Evolutionary conservation across 2,329 filamentous ascomycete species (phyloP).

Genomic region (Drechslerella dactyloides): DNA sequence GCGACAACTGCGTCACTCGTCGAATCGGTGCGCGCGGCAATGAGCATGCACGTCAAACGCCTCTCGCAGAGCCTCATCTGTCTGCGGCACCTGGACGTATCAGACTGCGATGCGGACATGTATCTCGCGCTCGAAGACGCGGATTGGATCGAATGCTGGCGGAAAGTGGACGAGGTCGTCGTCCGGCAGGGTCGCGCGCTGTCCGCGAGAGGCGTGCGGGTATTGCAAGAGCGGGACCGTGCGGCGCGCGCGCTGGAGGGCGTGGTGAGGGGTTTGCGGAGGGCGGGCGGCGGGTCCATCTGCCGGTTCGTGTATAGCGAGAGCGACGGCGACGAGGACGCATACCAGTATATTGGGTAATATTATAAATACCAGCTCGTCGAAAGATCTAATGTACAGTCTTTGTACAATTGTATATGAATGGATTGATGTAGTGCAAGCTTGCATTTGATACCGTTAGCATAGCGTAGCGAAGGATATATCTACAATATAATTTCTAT

Average conservation of each 20-base stretch:
- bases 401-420: too few species aligned
- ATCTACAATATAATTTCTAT: too few species aligned
- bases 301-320: conserved; percentile 39
- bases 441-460: too few species aligned
- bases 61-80: conserved; percentile 52
- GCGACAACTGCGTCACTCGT: not conserved
- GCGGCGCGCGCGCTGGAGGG: conserved; percentile 24
- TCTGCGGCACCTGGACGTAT: conserved; percentile 53
- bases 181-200: conserved; percentile 47
- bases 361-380: too few species aligned
- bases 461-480: too few species aligned
- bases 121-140: conserved; percentile 44
- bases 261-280: conserved; percentile 16
- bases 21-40: not conserved
- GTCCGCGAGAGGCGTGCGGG: conserved; percentile 25
- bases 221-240: conserved; percentile 19
- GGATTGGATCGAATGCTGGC: conserved; percentile 53
- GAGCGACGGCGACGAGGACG: conserved; percentile 12
- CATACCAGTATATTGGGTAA: not conserved
- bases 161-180: conserved; percentile 52
- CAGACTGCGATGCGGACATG: conserved; percentile 47
- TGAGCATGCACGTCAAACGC: conserved; percentile 36
- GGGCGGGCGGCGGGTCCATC: conserved; percentile 24
- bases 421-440: too few species aligned
- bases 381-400: not conserved